A percentile compares a stretch with the other conserved stretches of the same genome.
Conservation (phyloP, 1,284 basidiomycete genomes). For the Heliocybe sulcata region DNA sequence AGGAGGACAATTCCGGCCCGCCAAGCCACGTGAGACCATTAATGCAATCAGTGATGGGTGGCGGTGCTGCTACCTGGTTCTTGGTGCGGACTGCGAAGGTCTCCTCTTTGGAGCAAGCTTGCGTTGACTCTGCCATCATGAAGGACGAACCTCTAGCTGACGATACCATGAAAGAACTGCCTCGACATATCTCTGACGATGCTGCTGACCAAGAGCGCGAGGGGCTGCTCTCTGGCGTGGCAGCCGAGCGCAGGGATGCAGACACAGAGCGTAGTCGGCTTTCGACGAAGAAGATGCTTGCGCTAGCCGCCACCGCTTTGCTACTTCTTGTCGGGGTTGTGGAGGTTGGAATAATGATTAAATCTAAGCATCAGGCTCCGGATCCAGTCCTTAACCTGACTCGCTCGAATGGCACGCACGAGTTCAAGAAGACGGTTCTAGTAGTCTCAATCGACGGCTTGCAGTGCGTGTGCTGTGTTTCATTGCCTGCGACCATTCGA, state of each 20-base stretch:
- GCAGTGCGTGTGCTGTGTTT: conserved; percentile 56
- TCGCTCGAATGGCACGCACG: conserved; percentile 67
- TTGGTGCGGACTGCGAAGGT: no score
- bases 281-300: conserved; percentile 24
- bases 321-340: conserved; percentile 34
- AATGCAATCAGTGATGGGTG: no score
- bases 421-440: conserved; percentile 73
- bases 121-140: neutral
- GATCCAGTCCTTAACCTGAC: conserved; percentile 8
- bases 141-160: neutral
- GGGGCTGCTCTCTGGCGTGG: conserved; percentile 29
- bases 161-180: neutral
- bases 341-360: conserved; percentile 11
- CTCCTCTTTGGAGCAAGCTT: neutral
- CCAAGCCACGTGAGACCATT: no score
- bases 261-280: conserved; percentile 21
- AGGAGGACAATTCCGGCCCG: no score
- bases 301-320: conserved; percentile 29
- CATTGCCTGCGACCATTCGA: no score
- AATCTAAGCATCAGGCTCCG: conserved; percentile 3
- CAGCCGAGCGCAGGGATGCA: conserved; percentile 15
- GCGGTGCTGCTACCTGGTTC: no score
- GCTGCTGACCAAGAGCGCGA: conserved; percentile 28
- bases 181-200: neutral
- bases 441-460: conserved; percentile 86